A percentile compares a stretch with the other conserved stretches of the same genome.
These are phyloP conservation scores for Sporothrix brunneoviolacea DNA, from an alignment of 2,329 filamentous ascomycete genomes.

Conservation along the genomic window DNA sequence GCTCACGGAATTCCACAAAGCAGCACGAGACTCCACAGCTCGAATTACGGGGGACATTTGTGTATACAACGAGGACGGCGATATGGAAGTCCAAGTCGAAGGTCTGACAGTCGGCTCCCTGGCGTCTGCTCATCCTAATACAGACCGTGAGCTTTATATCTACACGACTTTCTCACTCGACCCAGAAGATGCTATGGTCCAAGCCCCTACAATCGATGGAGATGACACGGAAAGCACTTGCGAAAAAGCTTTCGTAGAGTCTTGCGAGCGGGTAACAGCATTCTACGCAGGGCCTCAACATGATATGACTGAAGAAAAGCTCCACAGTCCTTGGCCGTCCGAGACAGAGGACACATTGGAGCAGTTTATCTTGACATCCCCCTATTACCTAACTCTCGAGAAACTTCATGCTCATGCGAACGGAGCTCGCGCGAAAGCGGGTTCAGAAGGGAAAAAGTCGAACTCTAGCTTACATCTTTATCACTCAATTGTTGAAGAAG, in stretches of 20 bases:
- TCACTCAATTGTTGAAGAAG: slow-evolving; percentile 25
- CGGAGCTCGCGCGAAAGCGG: slow-evolving; percentile 17
- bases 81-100: slow-evolving; percentile 29
- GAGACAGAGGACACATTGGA: neutral
- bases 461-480: too few species aligned
- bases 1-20: slow-evolving; percentile 24
- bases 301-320: neutral
- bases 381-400: neutral
- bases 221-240: slow-evolving; percentile 5
- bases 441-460: too few species aligned
- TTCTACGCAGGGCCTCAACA: neutral
- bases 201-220: neutral
- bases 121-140: slow-evolving; percentile 23
- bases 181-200: slow-evolving; percentile 33
- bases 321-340: neutral
- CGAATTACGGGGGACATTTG: slow-evolving; percentile 32
- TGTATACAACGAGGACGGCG: slow-evolving; percentile 26
- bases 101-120: slow-evolving; percentile 29
- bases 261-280: neutral
- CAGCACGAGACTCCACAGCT: slow-evolving; percentile 20
- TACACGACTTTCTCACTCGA: slow-evolving; percentile 32
- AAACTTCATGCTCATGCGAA: neutral
- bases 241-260: neutral
- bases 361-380: neutral
- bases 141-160: slow-evolving; percentile 31